Percentiles rank a stretch among this genome's conserved stretches.
These are phyloP conservation scores for Odontarrhena argentea DNA, from an alignment of 345 rosid genomes.

Conservation along the genomic window DNA sequence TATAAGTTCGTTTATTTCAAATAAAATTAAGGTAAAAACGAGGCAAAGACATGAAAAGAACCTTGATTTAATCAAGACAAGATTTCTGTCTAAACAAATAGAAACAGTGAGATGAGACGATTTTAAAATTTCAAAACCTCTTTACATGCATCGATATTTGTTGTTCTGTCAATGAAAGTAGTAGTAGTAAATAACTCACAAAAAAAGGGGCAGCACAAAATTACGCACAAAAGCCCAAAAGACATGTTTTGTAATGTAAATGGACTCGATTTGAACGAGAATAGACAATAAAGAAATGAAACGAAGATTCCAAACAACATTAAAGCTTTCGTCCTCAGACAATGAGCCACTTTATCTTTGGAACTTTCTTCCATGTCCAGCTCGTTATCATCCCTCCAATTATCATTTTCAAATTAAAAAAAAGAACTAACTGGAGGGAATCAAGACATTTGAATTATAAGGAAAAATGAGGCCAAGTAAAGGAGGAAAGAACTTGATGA, in stretches of 20 bases:
- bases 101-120: background rate
- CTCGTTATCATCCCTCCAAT: conserved; percentile 14
- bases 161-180: conserved; percentile 21
- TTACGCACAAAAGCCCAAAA: conserved; percentile 11
- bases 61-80: conserved; percentile 20
- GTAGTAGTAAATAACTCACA: conserved; percentile 2
- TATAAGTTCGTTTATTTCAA: background rate
- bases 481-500: conserved; percentile 9
- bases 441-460: conserved; percentile 27
- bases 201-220: conserved; percentile 20
- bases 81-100: conserved; percentile 11
- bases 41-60: conserved; percentile 9
- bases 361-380: conserved; percentile 30
- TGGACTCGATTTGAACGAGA: conserved; percentile 32
- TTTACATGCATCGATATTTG: conserved; percentile 23
- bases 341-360: conserved; percentile 33
- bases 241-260: conserved; percentile 31
- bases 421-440: background rate
- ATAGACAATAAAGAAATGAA: conserved; percentile 34
- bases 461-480: background rate
- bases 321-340: conserved; percentile 25
- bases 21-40: conserved; percentile 6
- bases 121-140: background rate
- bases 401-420: background rate
- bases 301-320: conserved; percentile 40